Evolutionary conservation across 257 asterid genomes (phyloP).

Genomic region (Scutellaria barbata): DNA sequence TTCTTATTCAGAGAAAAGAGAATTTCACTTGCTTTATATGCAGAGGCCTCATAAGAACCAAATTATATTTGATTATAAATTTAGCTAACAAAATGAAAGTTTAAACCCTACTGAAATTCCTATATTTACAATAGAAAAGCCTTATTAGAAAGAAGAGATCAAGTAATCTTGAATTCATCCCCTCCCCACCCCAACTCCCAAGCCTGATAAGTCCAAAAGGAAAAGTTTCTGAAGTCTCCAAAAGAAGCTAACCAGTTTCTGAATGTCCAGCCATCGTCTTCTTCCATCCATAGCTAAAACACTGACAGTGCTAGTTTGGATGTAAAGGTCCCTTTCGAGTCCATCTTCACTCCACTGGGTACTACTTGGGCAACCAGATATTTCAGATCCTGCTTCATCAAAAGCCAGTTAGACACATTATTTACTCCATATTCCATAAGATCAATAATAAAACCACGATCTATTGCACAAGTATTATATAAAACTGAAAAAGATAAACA

Average conservation of each 20-base stretch:
- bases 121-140: slow-evolving; percentile 27
- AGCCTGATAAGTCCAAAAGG: slow-evolving; percentile 33
- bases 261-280: slow-evolving; percentile 97
- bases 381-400: slow-evolving; percentile 53
- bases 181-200: slow-evolving; percentile 1
- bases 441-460: slow-evolving; percentile 22
- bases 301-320: slow-evolving; percentile 76
- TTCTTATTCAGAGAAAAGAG: slow-evolving; percentile 16
- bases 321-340: slow-evolving; percentile 85
- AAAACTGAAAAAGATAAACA: slow-evolving; percentile 25
- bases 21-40: slow-evolving; percentile 13
- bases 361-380: slow-evolving; percentile 67
- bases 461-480: slow-evolving; percentile 26
- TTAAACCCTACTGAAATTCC: slow-evolving; percentile 24
- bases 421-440: slow-evolving; percentile 27
- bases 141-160: slow-evolving; percentile 13
- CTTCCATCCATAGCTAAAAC: slow-evolving; percentile 98
- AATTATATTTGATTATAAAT: slow-evolving; percentile 1
- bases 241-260: slow-evolving; percentile 75
- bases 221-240: slow-evolving; percentile 28
- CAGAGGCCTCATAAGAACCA: slow-evolving; percentile 4
- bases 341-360: slow-evolving; percentile 82
- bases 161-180: slow-evolving; percentile 25
- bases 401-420: slow-evolving; percentile 27
- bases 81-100: slow-evolving; percentile 2